Evolutionary conservation across 1,284 basidiomycete genomes (phyloP).

Genomic region (Cystobasidium pallidum): DNA sequence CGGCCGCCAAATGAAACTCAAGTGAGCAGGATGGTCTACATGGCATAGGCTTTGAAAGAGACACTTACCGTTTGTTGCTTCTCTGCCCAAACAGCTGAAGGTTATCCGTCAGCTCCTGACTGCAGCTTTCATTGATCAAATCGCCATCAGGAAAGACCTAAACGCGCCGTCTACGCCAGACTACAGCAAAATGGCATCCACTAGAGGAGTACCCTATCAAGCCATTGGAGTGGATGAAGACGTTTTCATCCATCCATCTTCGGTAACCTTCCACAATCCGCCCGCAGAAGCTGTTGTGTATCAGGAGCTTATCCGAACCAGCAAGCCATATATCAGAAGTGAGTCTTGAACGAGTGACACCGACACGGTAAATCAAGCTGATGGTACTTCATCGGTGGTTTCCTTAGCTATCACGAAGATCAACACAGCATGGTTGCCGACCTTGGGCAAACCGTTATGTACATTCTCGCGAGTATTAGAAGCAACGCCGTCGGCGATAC

Average conservation of each 20-base stretch:
- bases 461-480: constrained; percentile 84
- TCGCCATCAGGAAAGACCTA: constrained; percentile 88
- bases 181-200: constrained; percentile 72
- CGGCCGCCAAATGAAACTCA: constrained; percentile 74
- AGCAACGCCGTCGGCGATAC: constrained; percentile 52
- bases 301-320: constrained; percentile 76
- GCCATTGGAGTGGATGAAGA: constrained; percentile 82
- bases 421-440: constrained; percentile 85
- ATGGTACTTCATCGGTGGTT: neutral
- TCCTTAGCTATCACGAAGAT: constrained; percentile 80
- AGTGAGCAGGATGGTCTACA: constrained; percentile 58
- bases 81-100: constrained; percentile 67
- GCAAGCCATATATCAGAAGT: constrained; percentile 81
- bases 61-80: constrained; percentile 16
- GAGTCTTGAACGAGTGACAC: constrained; percentile 44
- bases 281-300: constrained; percentile 90
- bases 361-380: neutral
- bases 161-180: constrained; percentile 60
- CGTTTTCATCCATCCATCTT: constrained; percentile 90
- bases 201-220: constrained; percentile 80
- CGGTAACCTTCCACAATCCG: constrained; percentile 68
- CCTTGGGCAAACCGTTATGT: constrained; percentile 78
- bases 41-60: neutral
- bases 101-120: constrained; percentile 84
- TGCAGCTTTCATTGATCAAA: constrained; percentile 92